Evolutionary conservation across 306 rosid species (phyloP), one percentile per base, ranked within the genome.

Genomic region (Ochetophila trinervis): DNA sequence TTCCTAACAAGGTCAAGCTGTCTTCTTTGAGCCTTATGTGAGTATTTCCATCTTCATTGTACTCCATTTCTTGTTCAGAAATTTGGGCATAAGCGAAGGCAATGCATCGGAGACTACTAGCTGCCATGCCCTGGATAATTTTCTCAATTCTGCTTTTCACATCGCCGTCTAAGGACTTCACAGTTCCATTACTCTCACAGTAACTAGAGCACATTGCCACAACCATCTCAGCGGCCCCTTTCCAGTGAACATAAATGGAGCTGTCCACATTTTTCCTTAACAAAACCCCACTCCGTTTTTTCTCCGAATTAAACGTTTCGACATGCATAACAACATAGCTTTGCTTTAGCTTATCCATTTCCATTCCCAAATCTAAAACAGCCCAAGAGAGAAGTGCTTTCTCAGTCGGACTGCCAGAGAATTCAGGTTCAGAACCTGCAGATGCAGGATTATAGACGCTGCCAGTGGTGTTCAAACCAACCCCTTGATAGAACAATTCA

Each of bases 191-290:
- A 62, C 66, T 72, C 57, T 79, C 91, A 52, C 69, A 68, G 51
- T 86, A 91, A 23, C 71, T 74, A 16, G 83, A 77, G 73, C 97
- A 91, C 87, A 78, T 84, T 56, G 91, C 87, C 50, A 91, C 82
- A 36, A 88, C 71, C 76, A 88, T 81, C 94, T 88, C 96, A 4
- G 96, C 91, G 63, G 96, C 97, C 37, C 96, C 96, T 84, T 91
- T 91, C 94, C 96, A 91, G 61, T 88, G 97, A 70, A 86, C 83
- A 34, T 79, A 86, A 60, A 88, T 71, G 47, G 68, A 72, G 79
- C 63, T 66, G 56, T 88, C 77, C 6, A 4, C 53, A 40, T 66
- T 67, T 57, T 79, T 83, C 79, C 60, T 88, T 58, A 86, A 64
- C 30, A 84, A 80, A 18, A 86, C 79, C 50, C 96, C 97, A 12